Base-by-base conservation (phyloP, 2,329 filamentous ascomycete genomes). In the Penicillium sp. region DNA sequence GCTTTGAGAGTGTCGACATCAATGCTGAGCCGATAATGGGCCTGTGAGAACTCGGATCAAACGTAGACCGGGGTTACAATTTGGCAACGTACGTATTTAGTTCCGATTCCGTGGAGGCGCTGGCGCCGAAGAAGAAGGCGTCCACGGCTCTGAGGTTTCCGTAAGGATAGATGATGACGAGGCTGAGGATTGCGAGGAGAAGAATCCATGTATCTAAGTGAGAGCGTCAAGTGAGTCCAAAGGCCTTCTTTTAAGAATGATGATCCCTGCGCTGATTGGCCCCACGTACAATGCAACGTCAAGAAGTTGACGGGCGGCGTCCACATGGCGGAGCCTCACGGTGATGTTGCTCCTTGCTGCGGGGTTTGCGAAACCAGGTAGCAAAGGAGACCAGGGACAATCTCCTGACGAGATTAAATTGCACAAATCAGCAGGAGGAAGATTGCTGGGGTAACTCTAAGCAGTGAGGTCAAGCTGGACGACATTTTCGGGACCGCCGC, bases 61-160 rank as follows among this genome's bases (percentile, higher is more conserved):
- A 19, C 22, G 11, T 33, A 33, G 14, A 18, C 24, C 33, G 3
- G 27, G 2, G 27, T 40, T 27, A 41, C 40, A 22, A 36, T 49
- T 27, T n/a, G 33, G 6, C 31, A 35, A 70, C 77, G 50, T 59
- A 83, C 79, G 79, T 77, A 61, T 83, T 83, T 24, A 84, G 67
- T 0, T 82, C 82, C 0, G 81, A 82, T 62, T 81, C 79, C 5
- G 82, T 84, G 0, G 79, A 78, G 1, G 76, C 75, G 64, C 81
- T 83, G 59, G 75, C 77, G 16, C 81, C 80, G 39, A 83, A 80
- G 68, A 83, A 81, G 66, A 79, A 82, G 22, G 79, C 76, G 70
- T 84, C 81, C 19, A 82, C 70, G 0, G 76, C 77, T 3, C 62
- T 60, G 5, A 81, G 47, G 55, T 80, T 81, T 31, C 77, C 76